Conservation (phyloP, 2,329 filamentous ascomycete genomes). For the Penicillium vulpinum region DNA sequence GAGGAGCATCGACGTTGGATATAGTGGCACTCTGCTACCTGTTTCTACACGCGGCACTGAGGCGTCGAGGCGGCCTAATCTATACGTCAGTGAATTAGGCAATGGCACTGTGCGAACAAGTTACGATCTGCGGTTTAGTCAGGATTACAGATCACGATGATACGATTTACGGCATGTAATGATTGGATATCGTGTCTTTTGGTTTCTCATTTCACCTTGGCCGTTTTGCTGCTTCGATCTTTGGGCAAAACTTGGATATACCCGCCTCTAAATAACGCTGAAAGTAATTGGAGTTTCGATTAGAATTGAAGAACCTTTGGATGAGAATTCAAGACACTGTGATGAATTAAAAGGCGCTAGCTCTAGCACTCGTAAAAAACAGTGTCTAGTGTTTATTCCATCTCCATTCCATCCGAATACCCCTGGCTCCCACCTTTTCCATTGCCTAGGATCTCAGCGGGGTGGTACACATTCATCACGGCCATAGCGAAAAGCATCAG, state of each 20-base stretch:
- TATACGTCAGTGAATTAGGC: slow-evolving; percentile 13
- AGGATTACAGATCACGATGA: slow-evolving; percentile 21
- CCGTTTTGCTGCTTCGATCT: neutral
- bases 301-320: neutral
- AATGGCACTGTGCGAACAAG: slow-evolving; percentile 15
- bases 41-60: slow-evolving; percentile 27
- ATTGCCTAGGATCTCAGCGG: slow-evolving; percentile 21
- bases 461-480: slow-evolving; percentile 24
- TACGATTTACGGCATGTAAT: slow-evolving; percentile 6
- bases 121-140: slow-evolving; percentile 18
- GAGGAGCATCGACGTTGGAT: slow-evolving; percentile 28
- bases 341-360: neutral
- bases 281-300: neutral
- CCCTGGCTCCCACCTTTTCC: slow-evolving; percentile 11
- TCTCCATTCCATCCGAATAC: slow-evolving; percentile 8
- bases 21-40: slow-evolving; percentile 28
- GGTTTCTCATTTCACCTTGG: neutral
- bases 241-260: slow-evolving; percentile 10
- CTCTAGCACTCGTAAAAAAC: neutral
- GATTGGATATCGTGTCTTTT: neutral
- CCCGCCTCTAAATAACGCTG: slow-evolving; percentile 1
- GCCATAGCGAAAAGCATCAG: slow-evolving; percentile 31
- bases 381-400: neutral
- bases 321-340: neutral
- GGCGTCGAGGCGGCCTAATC: slow-evolving; percentile 8